phyloP scores from a whole-genome alignment of 1,284 basidiomycete genomes.

The Bondarzewia mesenterica region DNA sequence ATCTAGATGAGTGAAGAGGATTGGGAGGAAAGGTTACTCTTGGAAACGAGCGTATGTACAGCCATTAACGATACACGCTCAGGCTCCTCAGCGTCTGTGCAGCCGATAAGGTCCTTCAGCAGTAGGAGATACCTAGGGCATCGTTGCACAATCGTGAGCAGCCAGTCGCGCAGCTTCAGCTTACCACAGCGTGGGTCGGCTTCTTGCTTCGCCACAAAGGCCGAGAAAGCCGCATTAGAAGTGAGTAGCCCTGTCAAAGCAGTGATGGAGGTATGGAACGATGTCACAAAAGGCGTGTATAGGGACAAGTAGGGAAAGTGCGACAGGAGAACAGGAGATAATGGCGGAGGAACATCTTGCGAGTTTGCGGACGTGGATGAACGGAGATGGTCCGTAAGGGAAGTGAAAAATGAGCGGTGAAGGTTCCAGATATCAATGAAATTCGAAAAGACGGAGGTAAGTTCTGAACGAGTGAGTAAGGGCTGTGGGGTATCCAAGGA shows the following conservation, averaged over 20 bases:
- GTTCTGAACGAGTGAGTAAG: slow-evolving; percentile 58
- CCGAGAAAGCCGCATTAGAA: slow-evolving; percentile 46
- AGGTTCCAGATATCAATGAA: slow-evolving; percentile 90
- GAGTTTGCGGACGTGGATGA: slow-evolving; percentile 12
- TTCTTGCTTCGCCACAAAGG: slow-evolving; percentile 56
- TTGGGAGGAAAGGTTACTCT: slow-evolving; percentile 39
- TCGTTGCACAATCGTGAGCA: slow-evolving; percentile 81
- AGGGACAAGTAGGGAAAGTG: slow-evolving; percentile 53
- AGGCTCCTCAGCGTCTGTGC: slow-evolving; percentile 53
- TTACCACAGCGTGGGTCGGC: slow-evolving; percentile 59
- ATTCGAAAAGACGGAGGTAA: slow-evolving; percentile 79
- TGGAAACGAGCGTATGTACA: slow-evolving; percentile 61
- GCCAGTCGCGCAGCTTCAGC: slow-evolving; percentile 73
- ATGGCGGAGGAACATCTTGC: slow-evolving; percentile 18
- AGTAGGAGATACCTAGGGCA: slow-evolving; percentile 81
- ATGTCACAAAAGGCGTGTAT: slow-evolving; percentile 76
- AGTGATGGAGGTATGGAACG: slow-evolving; percentile 62
- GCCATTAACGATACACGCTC: slow-evolving; percentile 54
- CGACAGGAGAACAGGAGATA: slow-evolving; percentile 39
- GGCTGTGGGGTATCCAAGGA: slow-evolving; percentile 60
- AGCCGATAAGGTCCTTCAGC: slow-evolving; percentile 67
- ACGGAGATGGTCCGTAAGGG: slow-evolving; percentile 42
- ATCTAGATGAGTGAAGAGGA: background rate
- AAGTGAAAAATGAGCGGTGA: slow-evolving; percentile 69
- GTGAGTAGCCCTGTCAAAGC: slow-evolving; percentile 43